These are phyloP conservation scores for Vitis rotundifolia DNA, from an alignment of 164 flowering plant genomes.

Conservation along the genomic window DNA sequence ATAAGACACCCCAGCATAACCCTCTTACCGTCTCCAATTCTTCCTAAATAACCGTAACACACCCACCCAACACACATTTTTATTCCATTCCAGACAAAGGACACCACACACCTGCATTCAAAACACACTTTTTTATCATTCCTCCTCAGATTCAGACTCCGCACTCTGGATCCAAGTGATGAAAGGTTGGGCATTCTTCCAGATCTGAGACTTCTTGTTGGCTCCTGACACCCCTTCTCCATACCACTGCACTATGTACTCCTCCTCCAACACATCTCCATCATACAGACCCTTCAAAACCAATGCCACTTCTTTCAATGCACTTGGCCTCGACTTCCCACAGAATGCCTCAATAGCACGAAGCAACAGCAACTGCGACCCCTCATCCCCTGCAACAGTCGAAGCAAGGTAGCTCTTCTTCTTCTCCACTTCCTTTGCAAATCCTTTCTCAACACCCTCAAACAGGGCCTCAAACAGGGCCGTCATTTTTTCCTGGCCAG, in stretches of 20 bases:
- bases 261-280: slow-evolving; percentile 66
- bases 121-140: slow-evolving; percentile 14
- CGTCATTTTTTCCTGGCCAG: slow-evolving; percentile 38
- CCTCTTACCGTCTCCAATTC: too few species aligned
- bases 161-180: slow-evolving; percentile 81
- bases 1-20: too few species aligned
- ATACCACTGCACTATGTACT: slow-evolving; percentile 54
- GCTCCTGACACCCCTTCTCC: slow-evolving; percentile 41
- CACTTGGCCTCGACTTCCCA: slow-evolving; percentile 35
- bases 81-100: too few species aligned
- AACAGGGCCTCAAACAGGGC: slow-evolving; percentile 60
- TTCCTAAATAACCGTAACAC: too few species aligned
- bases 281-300: slow-evolving; percentile 67
- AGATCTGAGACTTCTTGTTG: slow-evolving; percentile 39
- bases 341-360: slow-evolving; percentile 51
- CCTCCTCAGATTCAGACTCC: slow-evolving; percentile 71
- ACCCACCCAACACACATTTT: too few species aligned
- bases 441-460: slow-evolving; percentile 56
- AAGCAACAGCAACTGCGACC: slow-evolving; percentile 44
- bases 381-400: slow-evolving; percentile 38
- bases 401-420: slow-evolving; percentile 55
- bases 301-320: slow-evolving; percentile 60
- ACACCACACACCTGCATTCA: too few species aligned
- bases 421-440: slow-evolving; percentile 58
- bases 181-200: slow-evolving; percentile 70